Conservation (phyloP, 2,329 filamentous ascomycete species). For the Apiospora pterosperma region DNA sequence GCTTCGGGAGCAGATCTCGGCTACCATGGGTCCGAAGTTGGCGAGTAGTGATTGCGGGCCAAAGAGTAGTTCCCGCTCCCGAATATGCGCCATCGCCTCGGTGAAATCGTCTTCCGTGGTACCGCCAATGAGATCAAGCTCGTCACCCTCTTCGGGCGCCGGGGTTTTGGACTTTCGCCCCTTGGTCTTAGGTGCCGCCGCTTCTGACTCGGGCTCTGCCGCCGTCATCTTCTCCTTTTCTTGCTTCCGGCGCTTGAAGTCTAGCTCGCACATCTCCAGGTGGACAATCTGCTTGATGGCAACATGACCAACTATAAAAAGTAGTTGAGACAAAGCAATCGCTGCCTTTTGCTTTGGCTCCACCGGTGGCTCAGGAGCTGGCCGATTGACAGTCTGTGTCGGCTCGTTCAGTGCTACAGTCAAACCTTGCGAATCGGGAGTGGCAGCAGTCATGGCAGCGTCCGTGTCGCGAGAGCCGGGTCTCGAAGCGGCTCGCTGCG, state of each 20-base stretch:
- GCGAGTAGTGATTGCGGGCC: constrained; percentile 81
- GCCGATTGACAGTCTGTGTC: constrained; percentile 26
- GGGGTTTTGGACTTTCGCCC: constrained; percentile 25
- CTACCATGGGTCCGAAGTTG: constrained; percentile 85
- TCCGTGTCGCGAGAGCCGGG: constrained; percentile 44
- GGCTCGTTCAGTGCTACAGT: constrained; percentile 25
- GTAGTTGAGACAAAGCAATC: constrained; percentile 78
- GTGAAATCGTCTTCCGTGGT: constrained; percentile 94
- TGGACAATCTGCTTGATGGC: constrained; percentile 99
- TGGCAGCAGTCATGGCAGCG: constrained; percentile 24
- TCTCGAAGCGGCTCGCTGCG: constrained; percentile 34
- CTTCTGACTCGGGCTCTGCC: constrained; percentile 36
- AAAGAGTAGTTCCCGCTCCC: constrained; percentile 76
- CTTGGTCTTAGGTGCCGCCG: constrained; percentile 20
- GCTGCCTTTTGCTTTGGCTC: constrained; percentile 63
- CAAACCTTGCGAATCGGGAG: constrained; percentile 29
- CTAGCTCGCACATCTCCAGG: constrained; percentile 92
- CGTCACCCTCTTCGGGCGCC: constrained; percentile 68
- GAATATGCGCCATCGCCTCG: constrained; percentile 79
- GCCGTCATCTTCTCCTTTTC: constrained; percentile 71
- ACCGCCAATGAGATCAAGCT: constrained; percentile 93
- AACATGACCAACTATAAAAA: constrained; percentile 94
- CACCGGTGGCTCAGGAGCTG: constrained; percentile 26
- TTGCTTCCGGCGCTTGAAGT: constrained; percentile 95
- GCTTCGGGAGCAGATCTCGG: constrained; percentile 93